These are phyloP conservation scores for Annulohypoxylon bovei DNA, from an alignment of 495 filamentous ascomycete genomes.

Conservation along the genomic window DNA sequence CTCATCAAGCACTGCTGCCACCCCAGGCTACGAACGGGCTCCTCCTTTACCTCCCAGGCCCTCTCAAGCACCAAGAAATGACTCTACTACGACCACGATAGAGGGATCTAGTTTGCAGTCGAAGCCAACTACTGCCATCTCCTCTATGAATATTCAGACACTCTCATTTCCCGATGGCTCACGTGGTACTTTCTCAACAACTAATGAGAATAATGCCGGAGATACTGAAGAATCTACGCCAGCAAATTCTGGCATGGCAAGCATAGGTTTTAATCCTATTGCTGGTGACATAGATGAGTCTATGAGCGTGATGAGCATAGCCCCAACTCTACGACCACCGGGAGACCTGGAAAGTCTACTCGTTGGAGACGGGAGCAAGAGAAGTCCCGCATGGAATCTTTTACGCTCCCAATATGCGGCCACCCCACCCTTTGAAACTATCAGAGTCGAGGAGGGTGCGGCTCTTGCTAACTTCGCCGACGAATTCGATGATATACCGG, in stretches of 20 bases:
- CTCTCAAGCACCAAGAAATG: constrained; percentile 23
- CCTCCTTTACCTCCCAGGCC: constrained; percentile 79
- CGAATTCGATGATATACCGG: constrained; percentile 83
- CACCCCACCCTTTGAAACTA: constrained; percentile 65
- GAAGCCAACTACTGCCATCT: constrained; percentile 83
- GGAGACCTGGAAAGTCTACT: constrained; percentile 86
- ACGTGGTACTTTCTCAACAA: constrained; percentile 67
- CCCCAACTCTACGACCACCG: constrained; percentile 75
- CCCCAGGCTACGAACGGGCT: constrained; percentile 52
- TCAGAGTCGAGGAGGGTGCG: constrained; percentile 59
- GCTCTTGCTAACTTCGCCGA: constrained; percentile 70
- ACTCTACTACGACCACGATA: constrained; percentile 26
- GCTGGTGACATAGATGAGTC: constrained; percentile 75
- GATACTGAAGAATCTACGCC: constrained; percentile 39
- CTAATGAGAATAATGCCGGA: constrained; percentile 49
- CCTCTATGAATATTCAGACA: constrained; percentile 78
- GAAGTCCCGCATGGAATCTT: constrained; percentile 68
- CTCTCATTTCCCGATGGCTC: constrained; percentile 74
- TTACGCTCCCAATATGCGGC: constrained; percentile 66
- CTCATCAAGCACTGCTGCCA: constrained; percentile 26
- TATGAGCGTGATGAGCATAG: constrained; percentile 83
- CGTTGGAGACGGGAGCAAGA: constrained; percentile 69
- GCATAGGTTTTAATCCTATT: constrained; percentile 33
- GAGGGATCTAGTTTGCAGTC: constrained; percentile 64
- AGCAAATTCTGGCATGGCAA: constrained; percentile 48